Evolutionary conservation across 257 asterid genomes (phyloP).

Genomic region (Hygrophila difformis): DNA sequence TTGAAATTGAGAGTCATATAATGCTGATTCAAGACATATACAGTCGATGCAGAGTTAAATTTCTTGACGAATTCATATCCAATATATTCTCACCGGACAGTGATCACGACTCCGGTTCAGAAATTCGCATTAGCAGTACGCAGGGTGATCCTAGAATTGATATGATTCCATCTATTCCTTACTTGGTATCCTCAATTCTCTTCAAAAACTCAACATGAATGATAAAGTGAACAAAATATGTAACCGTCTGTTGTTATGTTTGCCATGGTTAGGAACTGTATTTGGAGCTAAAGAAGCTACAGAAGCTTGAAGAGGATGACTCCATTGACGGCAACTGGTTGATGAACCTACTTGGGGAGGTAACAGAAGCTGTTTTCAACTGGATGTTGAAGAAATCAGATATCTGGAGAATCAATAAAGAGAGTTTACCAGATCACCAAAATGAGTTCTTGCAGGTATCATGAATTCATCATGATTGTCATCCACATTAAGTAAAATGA

Average conservation of each 20-base stretch:
- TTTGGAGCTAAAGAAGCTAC: constrained; percentile 50
- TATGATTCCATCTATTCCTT: constrained; percentile 48
- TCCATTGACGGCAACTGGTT: constrained; percentile 38
- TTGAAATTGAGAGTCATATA: constrained; percentile 36
- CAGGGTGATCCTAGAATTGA: constrained; percentile 27
- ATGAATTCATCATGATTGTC: too few relatives aligned
- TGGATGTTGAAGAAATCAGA: constrained; percentile 32
- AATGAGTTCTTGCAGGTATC: constrained; percentile 46
- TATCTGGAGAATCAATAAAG: constrained; percentile 20
- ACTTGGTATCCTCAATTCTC: constrained; percentile 41
- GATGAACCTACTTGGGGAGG: constrained; percentile 36
- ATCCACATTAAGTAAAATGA: too few relatives aligned
- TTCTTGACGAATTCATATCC: constrained; percentile 37
- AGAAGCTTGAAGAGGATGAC: constrained; percentile 41
- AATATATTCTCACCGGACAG: constrained; percentile 34
- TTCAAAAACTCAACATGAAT: not conserved
- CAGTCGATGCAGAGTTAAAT: constrained; percentile 30
- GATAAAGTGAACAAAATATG: too few relatives aligned
- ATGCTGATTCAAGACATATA: constrained; percentile 27
- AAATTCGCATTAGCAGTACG: constrained; percentile 18
- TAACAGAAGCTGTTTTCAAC: constrained; percentile 32
- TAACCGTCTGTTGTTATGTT: constrained; percentile 12
- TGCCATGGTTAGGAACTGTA: constrained; percentile 41
- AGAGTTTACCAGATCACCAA: constrained; percentile 19
- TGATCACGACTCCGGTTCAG: constrained; percentile 26